Evolutionary conservation across 169 alveolate genomes (phyloP), one percentile per base, ranked within the genome.

Genomic region (Pseudocohnilembus persalinus): DNA sequence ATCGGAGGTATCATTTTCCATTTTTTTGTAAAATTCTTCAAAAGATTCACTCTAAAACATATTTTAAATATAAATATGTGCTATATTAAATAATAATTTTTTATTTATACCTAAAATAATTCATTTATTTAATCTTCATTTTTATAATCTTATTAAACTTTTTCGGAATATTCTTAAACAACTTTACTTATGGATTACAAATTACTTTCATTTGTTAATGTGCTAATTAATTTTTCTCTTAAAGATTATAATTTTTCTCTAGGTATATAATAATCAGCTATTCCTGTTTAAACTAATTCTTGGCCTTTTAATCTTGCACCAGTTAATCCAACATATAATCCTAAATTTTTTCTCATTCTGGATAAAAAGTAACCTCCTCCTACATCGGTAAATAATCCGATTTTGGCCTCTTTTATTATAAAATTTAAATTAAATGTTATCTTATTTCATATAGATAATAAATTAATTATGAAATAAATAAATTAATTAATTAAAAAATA

Each of bases 311-410:
- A 91, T 82, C 97, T 88, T 34, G 84, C 91, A 31, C 97, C 98
- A 32, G 97, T 96, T 64, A 96, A 80, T 25, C 97, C 98, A 1
- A 94, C 83, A 77, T 85, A 96, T 25, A 94, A 90, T 29, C 98
- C 98, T 0, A 93, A 63, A 64, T 89, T 82, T 68, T 92, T 73
- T n/a, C 92, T 88, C 64, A 96, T 89, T 82, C 95, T 92, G n/a
- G 97, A 86, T 68, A 96, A 85, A 90, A 94, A 93, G 83, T 89
- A 95, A 29, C 96, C 83, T 24, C 97, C 98, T 1, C 97, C 98
- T 6, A 94, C 97, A 87, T 97, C 98, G 29, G 98, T 96, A 81
- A 95, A 96, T 74, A 94, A 92, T 63, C 98, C 98, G 32, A 97
- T 94, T 49, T 89, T 93, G n/a, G 96, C 91, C 88, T 97, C 98